Base-by-base conservation (phyloP, 805 yeast genomes). In the Suhomyces faveliae region DNA sequence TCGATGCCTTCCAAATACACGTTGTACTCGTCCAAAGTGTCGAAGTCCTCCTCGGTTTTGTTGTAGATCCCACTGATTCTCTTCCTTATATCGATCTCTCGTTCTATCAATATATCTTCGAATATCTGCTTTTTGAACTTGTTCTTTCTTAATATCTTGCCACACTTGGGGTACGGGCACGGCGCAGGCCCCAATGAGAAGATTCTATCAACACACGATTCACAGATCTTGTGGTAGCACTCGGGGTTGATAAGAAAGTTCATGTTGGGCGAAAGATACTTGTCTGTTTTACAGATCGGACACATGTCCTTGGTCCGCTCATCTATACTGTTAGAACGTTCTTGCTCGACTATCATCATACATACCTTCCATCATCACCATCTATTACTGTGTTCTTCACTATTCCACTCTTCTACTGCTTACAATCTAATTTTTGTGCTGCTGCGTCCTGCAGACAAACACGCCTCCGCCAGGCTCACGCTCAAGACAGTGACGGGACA, bases 191-290 rank as follows among this genome's bases (percentile, higher is more conserved):
- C 99, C 43, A 87, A 71, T 5, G 96, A 82, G 63, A 88, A 94
- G 46, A 94, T 91, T 54, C 99, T 79, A 66, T 94, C 98, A 38
- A 92, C 98, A 70, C 99, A 94, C 1, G 96, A 83, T 57, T 87
- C 97, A 70, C 99, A 94, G 66, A 94, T 92, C 74, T 89, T 92
- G 64, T 94, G 99, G 63, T 94, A 94, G 69, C 99, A 94, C 66
- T 94, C 99, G 0, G 98, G 96, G 59, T 94, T 94, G 54, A 94
- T 90, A 47, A 92, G 79, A 62, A 94, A 92, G 55, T 79, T 83
- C 85, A 94, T 87, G 57, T 91, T 89, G 21, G 98, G 98, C 40
- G 96, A 89, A 51, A 94, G 76, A 66, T 94, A 94, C 64, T 91
- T 74, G 68, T 92, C 96, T 41, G 97, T 89, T 69, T 92, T 89